Percentiles rank a stretch among this genome's conserved stretches.
Conservation (phyloP, 2,329 filamentous ascomycete genomes). For the Escovopsis sp. region DNA sequence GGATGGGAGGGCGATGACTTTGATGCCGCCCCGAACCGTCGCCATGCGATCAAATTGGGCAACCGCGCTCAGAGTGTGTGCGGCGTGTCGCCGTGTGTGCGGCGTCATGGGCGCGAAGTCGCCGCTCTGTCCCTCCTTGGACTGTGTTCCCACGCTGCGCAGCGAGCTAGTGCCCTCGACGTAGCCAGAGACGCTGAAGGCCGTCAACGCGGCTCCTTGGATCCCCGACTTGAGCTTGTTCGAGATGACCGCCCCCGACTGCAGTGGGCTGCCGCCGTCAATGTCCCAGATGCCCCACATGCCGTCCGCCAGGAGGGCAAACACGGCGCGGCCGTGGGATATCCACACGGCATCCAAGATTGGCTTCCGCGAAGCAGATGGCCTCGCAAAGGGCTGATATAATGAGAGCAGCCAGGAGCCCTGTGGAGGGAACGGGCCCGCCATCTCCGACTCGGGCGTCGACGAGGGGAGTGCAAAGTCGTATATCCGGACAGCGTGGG, state of each 20-base stretch:
- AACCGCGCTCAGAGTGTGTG: slow-evolving; percentile 24
- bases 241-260: slow-evolving; percentile 27
- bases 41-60: slow-evolving; percentile 36
- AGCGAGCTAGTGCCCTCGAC: slow-evolving; percentile 45
- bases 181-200: slow-evolving; percentile 43
- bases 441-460: slow-evolving; percentile 33
- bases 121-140: slow-evolving; percentile 23
- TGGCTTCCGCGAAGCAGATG: slow-evolving; percentile 37
- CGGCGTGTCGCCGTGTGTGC: slow-evolving; percentile 40
- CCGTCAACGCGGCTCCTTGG: slow-evolving; percentile 41
- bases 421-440: slow-evolving; percentile 38
- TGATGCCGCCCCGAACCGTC: slow-evolving; percentile 37
- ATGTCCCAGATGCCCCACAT: slow-evolving; percentile 58
- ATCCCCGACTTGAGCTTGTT: slow-evolving; percentile 37
- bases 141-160: slow-evolving; percentile 23
- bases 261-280: slow-evolving; percentile 38
- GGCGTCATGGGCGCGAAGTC: slow-evolving; percentile 53
- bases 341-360: slow-evolving; percentile 51
- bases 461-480: slow-evolving; percentile 42
- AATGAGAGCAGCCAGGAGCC: slow-evolving; percentile 51
- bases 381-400: slow-evolving; percentile 39
- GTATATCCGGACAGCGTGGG: slow-evolving; percentile 45
- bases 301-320: slow-evolving; percentile 45
- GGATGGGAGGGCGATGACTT: slow-evolving; percentile 29
- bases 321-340: slow-evolving; percentile 41